Evolutionary conservation across 1,284 basidiomycete species (phyloP).

Genomic region (Trametes pubescens): DNA sequence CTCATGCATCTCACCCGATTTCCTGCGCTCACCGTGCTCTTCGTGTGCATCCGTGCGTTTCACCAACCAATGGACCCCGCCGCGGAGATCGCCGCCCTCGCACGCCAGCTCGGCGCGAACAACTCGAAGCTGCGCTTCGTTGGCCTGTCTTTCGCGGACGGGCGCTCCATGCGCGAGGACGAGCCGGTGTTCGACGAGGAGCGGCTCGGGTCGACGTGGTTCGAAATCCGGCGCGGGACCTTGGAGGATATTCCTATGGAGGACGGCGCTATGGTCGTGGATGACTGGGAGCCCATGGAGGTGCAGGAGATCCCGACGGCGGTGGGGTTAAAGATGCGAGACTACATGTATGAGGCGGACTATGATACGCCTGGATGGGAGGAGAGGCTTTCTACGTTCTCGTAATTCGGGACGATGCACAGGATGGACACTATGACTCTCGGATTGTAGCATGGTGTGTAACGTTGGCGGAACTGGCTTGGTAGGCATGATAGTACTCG

Average conservation of each 20-base stretch:
- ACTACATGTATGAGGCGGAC: slow-evolving; percentile 24
- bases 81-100: slow-evolving; percentile 20
- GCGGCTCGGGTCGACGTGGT: slow-evolving; percentile 22
- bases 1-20: slow-evolving; percentile 21
- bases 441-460: slow-evolving; percentile 7
- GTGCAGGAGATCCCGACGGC: slow-evolving; percentile 8
- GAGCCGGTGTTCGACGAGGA: slow-evolving; percentile 26
- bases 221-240: slow-evolving; percentile 2
- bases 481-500: too few relatives aligned
- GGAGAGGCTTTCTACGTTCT: slow-evolving; percentile 6
- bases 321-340: slow-evolving; percentile 18
- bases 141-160: slow-evolving; percentile 23
- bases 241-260: not conserved
- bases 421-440: not conserved
- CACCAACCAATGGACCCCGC: slow-evolving; percentile 13
- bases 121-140: slow-evolving; percentile 21
- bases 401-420: not conserved
- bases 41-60: slow-evolving; percentile 26
- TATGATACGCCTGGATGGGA: slow-evolving; percentile 16
- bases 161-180: slow-evolving; percentile 18
- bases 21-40: slow-evolving; percentile 12
- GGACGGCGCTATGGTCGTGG: not conserved
- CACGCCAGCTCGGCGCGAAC: slow-evolving; percentile 4
- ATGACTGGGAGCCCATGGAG: not conserved
- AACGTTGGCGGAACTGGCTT: slow-evolving; percentile 37